These are phyloP conservation scores for Ilex paraguariensis DNA, from an alignment of 305 asterid genomes.

Conservation along the genomic window DNA sequence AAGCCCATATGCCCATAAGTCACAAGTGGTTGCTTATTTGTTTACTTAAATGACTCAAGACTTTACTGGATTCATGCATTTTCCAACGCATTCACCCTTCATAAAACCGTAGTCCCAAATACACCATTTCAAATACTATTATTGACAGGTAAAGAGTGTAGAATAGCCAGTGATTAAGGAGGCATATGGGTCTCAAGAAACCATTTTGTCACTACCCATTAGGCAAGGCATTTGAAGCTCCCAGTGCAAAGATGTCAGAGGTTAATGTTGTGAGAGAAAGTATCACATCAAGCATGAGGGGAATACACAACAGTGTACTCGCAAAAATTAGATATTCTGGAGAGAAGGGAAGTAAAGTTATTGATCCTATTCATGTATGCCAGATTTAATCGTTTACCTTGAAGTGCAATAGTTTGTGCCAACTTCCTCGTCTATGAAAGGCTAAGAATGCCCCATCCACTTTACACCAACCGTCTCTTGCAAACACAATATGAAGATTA, in stretches of 20 bases:
- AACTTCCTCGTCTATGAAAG: constrained; percentile 45
- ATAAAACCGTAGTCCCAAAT: neutral
- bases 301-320: neutral
- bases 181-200: neutral
- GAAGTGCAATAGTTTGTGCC: constrained; percentile 32
- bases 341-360: constrained; percentile 21
- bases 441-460: constrained; percentile 46
- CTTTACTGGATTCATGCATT: no score
- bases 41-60: no score
- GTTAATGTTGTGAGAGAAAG: neutral
- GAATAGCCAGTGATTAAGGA: neutral
- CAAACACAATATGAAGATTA: constrained; percentile 51
- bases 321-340: constrained; percentile 11
- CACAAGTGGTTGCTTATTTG: no score
- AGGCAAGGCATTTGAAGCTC: no score
- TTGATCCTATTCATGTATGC: constrained; percentile 22
- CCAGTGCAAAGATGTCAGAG: neutral
- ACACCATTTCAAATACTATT: neutral
- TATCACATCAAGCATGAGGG: neutral
- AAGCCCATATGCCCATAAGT: no score
- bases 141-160: neutral
- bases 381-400: constrained; percentile 45
- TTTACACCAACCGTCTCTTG: constrained; percentile 56
- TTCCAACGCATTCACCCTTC: neutral
- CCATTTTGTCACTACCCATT: neutral